These are phyloP conservation scores for Albophoma yamanashiensis DNA, from an alignment of 2,329 filamentous ascomycete species.

Conservation along the genomic window DNA sequence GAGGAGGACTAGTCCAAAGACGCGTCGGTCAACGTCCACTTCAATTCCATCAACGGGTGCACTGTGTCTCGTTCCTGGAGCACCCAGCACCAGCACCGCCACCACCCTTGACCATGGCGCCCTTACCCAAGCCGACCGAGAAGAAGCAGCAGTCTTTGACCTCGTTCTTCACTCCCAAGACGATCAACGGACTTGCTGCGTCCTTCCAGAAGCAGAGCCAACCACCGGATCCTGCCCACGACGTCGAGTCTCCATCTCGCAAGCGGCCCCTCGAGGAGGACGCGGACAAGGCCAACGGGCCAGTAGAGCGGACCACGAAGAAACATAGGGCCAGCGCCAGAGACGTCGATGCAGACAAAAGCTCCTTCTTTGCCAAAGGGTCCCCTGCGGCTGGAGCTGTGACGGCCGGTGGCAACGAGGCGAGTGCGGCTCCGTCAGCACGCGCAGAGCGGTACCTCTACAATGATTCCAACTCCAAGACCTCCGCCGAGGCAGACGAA, in stretches of 20 bases:
- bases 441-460: constrained; percentile 45
- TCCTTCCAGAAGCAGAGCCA: constrained; percentile 21
- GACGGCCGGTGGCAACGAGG: background rate
- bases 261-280: constrained; percentile 44
- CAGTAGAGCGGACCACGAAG: constrained; percentile 29
- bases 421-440: constrained; percentile 14
- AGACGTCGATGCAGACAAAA: constrained; percentile 23
- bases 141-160: constrained; percentile 78
- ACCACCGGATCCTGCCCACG: constrained; percentile 14
- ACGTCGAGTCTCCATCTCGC: constrained; percentile 19
- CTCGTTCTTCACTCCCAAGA: constrained; percentile 67
- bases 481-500: constrained; percentile 22
- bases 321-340: constrained; percentile 25
- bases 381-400: background rate
- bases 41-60: background rate
- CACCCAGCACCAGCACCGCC: background rate
- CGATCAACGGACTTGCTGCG: constrained; percentile 34
- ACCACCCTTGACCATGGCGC: background rate
- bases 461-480: constrained; percentile 29
- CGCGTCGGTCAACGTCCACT: background rate
- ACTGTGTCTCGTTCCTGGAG: background rate
- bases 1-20: background rate
- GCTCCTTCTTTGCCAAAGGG: constrained; percentile 19
- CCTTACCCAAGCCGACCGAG: constrained; percentile 21
- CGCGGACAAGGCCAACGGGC: constrained; percentile 30